phyloP scores from a whole-genome alignment of 164 flowering plant genomes.

The Santalum album region DNA sequence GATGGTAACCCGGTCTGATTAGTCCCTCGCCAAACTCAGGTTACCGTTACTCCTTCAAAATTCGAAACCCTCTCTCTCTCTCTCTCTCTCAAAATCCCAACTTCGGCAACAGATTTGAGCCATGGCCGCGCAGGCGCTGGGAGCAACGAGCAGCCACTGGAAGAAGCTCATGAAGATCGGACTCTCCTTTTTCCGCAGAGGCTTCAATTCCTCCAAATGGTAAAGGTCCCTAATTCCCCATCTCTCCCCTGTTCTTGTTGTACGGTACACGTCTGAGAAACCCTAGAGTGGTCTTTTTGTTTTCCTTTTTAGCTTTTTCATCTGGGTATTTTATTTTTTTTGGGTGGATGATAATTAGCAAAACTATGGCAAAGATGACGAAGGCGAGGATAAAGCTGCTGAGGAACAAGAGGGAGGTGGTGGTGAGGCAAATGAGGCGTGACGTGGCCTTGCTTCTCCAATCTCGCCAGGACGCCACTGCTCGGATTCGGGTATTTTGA shows the following conservation, averaged over 20 bases:
- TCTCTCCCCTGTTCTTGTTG: not conserved
- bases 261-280: not conserved
- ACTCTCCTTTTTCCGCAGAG: slow-evolving; percentile 36
- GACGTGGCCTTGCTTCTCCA: slow-evolving; percentile 87
- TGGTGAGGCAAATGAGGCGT: slow-evolving; percentile 85
- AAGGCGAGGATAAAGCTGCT: slow-evolving; percentile 88
- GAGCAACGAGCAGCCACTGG: slow-evolving; percentile 19
- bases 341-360: slow-evolving; percentile 31
- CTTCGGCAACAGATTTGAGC: not conserved
- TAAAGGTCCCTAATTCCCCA: slow-evolving; percentile 8
- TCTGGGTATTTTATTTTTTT: not conserved
- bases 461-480: slow-evolving; percentile 84
- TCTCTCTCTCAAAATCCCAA: no score
- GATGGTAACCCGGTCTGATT: no score
- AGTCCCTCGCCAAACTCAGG: slow-evolving; percentile 10
- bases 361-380: slow-evolving; percentile 83
- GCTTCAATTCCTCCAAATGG: slow-evolving; percentile 91
- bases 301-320: not conserved
- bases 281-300: not conserved
- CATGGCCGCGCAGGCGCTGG: not conserved
- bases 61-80: slow-evolving; percentile 1
- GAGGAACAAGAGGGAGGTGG: slow-evolving; percentile 81
- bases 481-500: slow-evolving; percentile 65
- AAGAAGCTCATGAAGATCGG: slow-evolving; percentile 37
- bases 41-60: slow-evolving; percentile 18